Conservation (phyloP, 768 basidiomycete species). For the Tylopilus cervinicoccineus region DNA sequence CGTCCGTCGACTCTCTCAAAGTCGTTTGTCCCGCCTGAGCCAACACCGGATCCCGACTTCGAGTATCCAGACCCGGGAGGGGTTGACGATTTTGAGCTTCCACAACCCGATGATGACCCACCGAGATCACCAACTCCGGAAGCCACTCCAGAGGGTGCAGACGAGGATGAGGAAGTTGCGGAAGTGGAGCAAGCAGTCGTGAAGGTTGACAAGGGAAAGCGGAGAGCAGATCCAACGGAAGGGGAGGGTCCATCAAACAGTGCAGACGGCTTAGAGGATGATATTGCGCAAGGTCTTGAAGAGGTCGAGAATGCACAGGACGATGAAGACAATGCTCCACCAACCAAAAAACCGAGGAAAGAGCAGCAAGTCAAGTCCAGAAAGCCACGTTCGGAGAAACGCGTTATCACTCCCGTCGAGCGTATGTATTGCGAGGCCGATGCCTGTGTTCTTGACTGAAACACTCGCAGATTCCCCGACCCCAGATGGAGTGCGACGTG, state of each 20-base stretch:
- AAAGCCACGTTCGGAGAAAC: constrained; percentile 25
- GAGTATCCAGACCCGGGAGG: constrained; percentile 22
- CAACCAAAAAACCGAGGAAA: constrained; percentile 26
- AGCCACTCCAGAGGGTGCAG: constrained; percentile 43
- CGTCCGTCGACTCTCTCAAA: constrained; percentile 33
- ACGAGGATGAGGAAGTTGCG: constrained; percentile 22
- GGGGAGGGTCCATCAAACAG: constrained; percentile 9
- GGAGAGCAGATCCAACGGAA: constrained; percentile 27
- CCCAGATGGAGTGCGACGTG: constrained; percentile 59
- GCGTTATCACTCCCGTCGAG: constrained; percentile 17
- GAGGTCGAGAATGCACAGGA: constrained; percentile 51
- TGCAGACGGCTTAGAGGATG: constrained; percentile 37
- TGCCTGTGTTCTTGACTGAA: constrained; percentile 6
- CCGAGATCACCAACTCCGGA: constrained; percentile 43
- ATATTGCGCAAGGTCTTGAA: constrained; percentile 40
- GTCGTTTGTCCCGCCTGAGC: constrained; percentile 20
- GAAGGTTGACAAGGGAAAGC: constrained; percentile 39
- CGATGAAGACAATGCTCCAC: constrained; percentile 35
- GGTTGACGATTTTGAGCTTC: constrained; percentile 28
- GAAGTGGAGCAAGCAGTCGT: constrained; percentile 33
- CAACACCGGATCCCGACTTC: constrained; percentile 19
- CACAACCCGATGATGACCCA: constrained; percentile 23
- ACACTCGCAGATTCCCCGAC: constrained; percentile 20
- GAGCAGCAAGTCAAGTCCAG: constrained; percentile 25
- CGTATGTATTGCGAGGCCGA: constrained; percentile 15